Base-by-base conservation (phyloP, 2,329 filamentous ascomycete species). In the Cladobotryum protrusum region DNA sequence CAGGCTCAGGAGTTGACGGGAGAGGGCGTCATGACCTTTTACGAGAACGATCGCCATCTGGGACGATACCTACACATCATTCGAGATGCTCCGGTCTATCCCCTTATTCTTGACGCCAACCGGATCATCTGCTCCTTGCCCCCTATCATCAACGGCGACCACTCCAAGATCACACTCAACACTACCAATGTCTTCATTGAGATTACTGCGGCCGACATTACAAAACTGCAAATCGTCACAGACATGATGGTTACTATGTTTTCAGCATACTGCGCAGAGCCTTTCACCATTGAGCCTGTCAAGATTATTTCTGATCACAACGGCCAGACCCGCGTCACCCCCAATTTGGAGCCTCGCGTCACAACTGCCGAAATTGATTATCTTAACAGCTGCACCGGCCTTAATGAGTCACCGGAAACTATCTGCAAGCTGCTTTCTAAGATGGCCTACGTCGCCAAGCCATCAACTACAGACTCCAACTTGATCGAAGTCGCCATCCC, bases 191-290 rank as follows among this genome's bases (percentile, higher is more conserved):
- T 99, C 63, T 88, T 99, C 70, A 95, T 99, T 67, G 93, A 99
- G 71, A 90, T 96, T 62, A 99, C 93, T 7, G 95, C 91, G 37
- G 92, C 90, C 37, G 93, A 99, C 67, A 85, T 87, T 65, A 99
- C 95, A 24, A 99, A 99, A 75, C 80, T 97, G 41, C 91, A 96
- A 60, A 89, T 99, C 57, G 92, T 96, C 54, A 89, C 87, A 72
- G 90, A 95, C 67, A 96, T 96, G 65, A 85, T 99, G 67, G 88
- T 96, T 39, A 83, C 92, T 62, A 99, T 99, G 92, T 99, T 99
- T 78, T 95, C 88, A 42, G 80, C 85, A 64, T 96, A 97, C 72
- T 91, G 88, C 63, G 78, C 81, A 17, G 89, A 96, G 64, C 82
- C 83, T 20, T 96, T 93, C 80, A 93, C 90, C 46, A 83, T 99